Evolutionary conservation across 208 protist species (phyloP).

Genomic region (Trypanosoma melophagium): DNA sequence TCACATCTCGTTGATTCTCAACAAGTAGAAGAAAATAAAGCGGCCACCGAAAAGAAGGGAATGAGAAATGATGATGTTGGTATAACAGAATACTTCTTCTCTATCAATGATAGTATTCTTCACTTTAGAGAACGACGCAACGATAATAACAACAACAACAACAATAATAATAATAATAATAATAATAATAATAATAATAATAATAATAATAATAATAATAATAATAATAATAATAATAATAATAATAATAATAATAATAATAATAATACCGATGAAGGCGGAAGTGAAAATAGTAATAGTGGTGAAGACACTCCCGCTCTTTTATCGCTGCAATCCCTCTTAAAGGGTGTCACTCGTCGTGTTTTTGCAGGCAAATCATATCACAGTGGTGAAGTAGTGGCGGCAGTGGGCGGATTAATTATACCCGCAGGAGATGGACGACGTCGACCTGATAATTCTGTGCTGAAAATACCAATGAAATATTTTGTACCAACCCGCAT

Average conservation of each 20-base stretch:
- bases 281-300: conserved; percentile 21
- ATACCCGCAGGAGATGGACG: conserved; percentile 34
- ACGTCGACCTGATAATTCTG: conserved; percentile 55
- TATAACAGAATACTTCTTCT: conserved; percentile 28
- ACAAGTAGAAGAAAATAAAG: background rate
- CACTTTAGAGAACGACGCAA: background rate
- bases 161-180: background rate
- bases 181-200: no score
- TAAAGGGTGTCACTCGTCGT: conserved; percentile 48
- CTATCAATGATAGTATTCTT: conserved; percentile 4
- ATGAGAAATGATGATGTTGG: background rate
- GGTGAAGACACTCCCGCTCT: conserved; percentile 19
- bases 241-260: conserved; percentile 1
- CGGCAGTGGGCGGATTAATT: conserved; percentile 72
- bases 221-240: background rate
- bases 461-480: conserved; percentile 65
- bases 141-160: background rate
- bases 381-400: conserved; percentile 67
- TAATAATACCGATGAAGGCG: conserved; percentile 12
- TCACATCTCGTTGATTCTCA: background rate
- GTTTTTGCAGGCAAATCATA: conserved; percentile 77
- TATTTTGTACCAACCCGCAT: conserved; percentile 50
- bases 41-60: no score
- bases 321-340: conserved; percentile 30
- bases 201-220: background rate